A percentile compares a stretch with the other conserved stretches of the same genome.
Conservation (phyloP, 176 grass and related monocot species). For the Triticum monococcum region DNA sequence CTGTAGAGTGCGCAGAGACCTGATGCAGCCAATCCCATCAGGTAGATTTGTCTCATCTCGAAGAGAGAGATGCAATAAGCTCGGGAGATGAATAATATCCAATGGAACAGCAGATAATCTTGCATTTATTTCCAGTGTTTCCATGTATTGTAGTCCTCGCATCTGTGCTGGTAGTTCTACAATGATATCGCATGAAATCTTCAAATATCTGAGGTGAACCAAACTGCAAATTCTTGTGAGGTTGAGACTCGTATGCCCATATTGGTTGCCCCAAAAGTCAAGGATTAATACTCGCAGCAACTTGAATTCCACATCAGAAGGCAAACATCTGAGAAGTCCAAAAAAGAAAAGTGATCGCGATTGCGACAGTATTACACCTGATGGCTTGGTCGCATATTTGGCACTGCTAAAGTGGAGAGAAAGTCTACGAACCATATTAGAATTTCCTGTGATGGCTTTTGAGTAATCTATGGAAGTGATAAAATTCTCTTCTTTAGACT, state of each 20-base stretch:
- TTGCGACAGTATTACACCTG: neutral
- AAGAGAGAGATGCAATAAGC: neutral
- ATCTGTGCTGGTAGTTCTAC: neutral
- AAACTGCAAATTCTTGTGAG: neutral
- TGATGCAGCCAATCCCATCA: neutral
- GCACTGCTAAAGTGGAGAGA: neutral
- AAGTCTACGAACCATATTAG: neutral
- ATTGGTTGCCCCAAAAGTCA: neutral
- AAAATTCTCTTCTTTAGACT: neutral
- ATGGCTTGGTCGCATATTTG: neutral
- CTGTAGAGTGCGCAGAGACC: neutral
- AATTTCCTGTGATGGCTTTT: neutral
- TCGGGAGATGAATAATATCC: neutral
- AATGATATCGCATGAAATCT: neutral
- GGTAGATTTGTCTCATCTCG: neutral
- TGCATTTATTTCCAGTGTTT: neutral
- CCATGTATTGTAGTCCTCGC: neutral
- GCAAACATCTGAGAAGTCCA: neutral
- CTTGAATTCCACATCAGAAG: neutral
- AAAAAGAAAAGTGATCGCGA: neutral
- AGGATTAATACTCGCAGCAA: neutral
- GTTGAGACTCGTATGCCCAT: neutral
- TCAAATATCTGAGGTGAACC: neutral
- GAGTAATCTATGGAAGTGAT: neutral
- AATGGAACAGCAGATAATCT: neutral